A percentile compares a stretch with the other conserved stretches of the same genome.
Evolutionary conservation across 176 grass and related monocot species (phyloP).

Genomic region (Metroxylon sagu): DNA sequence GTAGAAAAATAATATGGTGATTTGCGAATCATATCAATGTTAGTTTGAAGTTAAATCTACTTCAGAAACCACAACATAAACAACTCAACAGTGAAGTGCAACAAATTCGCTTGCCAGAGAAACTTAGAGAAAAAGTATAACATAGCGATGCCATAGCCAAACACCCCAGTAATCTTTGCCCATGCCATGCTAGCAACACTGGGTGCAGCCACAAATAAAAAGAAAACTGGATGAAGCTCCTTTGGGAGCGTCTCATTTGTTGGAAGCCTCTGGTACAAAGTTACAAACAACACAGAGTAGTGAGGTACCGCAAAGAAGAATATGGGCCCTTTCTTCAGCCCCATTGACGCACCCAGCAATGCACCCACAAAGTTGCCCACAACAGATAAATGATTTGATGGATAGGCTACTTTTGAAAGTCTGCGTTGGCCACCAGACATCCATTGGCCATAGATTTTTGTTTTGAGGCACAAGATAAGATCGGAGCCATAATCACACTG

Average conservation of each 20-base stretch:
- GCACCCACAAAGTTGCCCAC: slow-evolving; percentile 95
- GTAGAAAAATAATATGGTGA: too few species aligned
- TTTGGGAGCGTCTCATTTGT: slow-evolving; percentile 82
- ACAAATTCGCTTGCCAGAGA: slow-evolving; percentile 38
- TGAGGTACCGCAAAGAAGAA: slow-evolving; percentile 91
- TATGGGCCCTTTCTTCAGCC: slow-evolving; percentile 56
- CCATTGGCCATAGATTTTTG: slow-evolving; percentile 97
- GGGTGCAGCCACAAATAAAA: slow-evolving; percentile 84
- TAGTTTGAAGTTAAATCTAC: neutral
- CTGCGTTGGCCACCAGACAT: slow-evolving; percentile 79
- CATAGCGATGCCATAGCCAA: slow-evolving; percentile 28
- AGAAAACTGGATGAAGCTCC: slow-evolving; percentile 92
- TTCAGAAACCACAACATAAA: slow-evolving; percentile 5
- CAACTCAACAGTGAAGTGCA: neutral
- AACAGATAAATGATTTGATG: slow-evolving; percentile 73
- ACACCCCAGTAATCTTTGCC: slow-evolving; percentile 66
- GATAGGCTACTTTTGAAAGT: slow-evolving; percentile 72
- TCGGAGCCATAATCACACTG: slow-evolving; percentile 56
- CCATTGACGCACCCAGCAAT: slow-evolving; percentile 72
- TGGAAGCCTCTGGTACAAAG: slow-evolving; percentile 90
- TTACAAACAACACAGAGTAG: slow-evolving; percentile 85
- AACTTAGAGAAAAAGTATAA: slow-evolving; percentile 64
- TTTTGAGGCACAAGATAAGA: slow-evolving; percentile 70
- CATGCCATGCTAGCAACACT: slow-evolving; percentile 78
- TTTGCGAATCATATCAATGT: too few species aligned